Evolutionary conservation across 108 stramenopile genomes (phyloP), one percentile per base, ranked within the genome.

Genomic region (Skeletonema menzelii): DNA sequence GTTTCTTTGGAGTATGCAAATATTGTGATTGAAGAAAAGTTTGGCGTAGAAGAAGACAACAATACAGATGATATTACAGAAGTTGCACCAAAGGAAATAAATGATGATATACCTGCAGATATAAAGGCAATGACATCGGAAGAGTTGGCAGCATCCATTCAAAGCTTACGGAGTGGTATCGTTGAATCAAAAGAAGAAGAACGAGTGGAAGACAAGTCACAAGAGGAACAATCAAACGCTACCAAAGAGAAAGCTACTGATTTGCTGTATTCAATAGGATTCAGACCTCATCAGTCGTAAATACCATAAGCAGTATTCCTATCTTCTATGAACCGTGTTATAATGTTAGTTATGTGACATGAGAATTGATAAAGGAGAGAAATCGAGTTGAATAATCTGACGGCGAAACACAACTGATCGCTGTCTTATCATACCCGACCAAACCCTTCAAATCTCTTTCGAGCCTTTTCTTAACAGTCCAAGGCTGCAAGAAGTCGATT

Each of bases 401-500:
- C 11, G 95, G 95, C 10, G 78, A 69, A 4, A 93, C 91, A 74
- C 92, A 93, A 59, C 91, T 92, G 62, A 96, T 89, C 0, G 81
- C 90, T 17, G 56, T 70, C 13, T 49, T 88, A 67, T 94, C 86
- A 42, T 88, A 87, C 5, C 92, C 90, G 4, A 62, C 76, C 53
- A 88, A 63, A 10, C 91, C 90, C 76, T 96, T 96, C 34, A 88
- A 42, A 67, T 86, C 66, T 11, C 80, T 70, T 61, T 94, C 95
- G 8, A 85, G 24, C 8, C 83, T 80, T 68, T 96, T 96, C 47
- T 82, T 68, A 7, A 70, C 40, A 19, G 85, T 87, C 90, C 90
- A 96, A 14, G 93, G 93, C 66, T 96, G 95, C 35, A 96, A 71
- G 69, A 96, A 96, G 68, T 96, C 95, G 59, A 96, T 96, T 42